These are phyloP conservation scores for Solanum chmielewskii DNA, from an alignment of 257 asterid genomes.

Conservation along the genomic window DNA sequence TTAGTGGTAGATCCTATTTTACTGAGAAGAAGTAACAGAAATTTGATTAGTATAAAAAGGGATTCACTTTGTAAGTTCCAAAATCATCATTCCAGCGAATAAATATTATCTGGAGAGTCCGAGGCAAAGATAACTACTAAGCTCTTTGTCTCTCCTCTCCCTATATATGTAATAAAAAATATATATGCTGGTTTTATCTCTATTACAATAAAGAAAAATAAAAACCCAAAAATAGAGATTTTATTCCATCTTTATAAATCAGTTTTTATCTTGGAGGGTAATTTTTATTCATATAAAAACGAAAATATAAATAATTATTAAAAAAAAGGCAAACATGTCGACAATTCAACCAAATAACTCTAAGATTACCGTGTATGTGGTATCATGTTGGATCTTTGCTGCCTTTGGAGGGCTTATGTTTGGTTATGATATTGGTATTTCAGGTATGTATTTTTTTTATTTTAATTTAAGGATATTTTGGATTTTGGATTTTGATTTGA, in stretches of 20 bases:
- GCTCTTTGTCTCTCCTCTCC: neutral
- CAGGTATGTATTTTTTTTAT: constrained; percentile 6
- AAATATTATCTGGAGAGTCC: neutral
- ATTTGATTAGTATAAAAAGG: neutral
- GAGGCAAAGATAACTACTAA: neutral
- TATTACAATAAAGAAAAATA: neutral
- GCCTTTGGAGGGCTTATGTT: constrained; percentile 47
- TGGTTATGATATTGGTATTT: constrained; percentile 44
- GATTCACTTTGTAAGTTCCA: neutral
- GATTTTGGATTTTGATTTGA: neutral
- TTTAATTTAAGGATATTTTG: neutral
- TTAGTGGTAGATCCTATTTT: neutral
- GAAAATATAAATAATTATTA: too few species aligned
- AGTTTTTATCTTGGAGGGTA: neutral
- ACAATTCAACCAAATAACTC: neutral
- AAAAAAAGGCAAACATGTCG: neutral
- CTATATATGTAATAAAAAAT: neutral
- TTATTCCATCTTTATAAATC: neutral
- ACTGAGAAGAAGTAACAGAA: neutral
- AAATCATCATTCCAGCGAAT: neutral
- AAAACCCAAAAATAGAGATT: neutral
- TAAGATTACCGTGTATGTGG: constrained; percentile 22
- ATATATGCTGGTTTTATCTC: neutral
- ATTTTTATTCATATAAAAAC: neutral
- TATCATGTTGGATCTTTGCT: constrained; percentile 40